Evolutionary conservation across 306 rosid genomes (phyloP).

Genomic region (Lathyrus tuberosus): DNA sequence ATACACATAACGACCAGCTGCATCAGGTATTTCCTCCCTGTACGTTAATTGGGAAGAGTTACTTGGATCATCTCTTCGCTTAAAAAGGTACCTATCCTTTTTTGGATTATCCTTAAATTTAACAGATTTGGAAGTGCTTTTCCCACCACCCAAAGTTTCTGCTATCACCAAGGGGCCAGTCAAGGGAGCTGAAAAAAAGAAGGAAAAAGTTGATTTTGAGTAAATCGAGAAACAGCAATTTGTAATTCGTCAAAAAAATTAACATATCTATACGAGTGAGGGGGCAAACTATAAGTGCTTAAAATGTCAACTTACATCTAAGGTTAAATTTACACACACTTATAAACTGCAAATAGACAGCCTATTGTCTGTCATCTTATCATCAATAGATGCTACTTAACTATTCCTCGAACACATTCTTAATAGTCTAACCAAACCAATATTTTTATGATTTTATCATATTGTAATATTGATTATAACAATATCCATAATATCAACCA

Average conservation of each 20-base stretch:
- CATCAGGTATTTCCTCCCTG: conserved; percentile 57
- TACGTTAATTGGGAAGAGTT: conserved; percentile 48
- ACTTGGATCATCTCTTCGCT: conserved; percentile 78
- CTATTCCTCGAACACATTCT: conserved; percentile 8
- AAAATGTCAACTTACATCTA: no score
- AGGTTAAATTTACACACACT: not conserved
- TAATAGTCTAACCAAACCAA: conserved; percentile 15
- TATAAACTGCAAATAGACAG: not conserved
- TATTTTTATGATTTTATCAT: not conserved
- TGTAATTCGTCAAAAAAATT: not conserved
- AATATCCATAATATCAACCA: conserved; percentile 9
- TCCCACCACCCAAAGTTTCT: conserved; percentile 74
- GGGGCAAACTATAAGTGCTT: no score
- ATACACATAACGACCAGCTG: conserved; percentile 51
- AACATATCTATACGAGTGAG: not conserved
- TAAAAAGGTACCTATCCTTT: conserved; percentile 85
- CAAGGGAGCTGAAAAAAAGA: conserved; percentile 74
- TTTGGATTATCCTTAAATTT: conserved; percentile 77
- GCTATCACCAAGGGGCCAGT: conserved; percentile 95
- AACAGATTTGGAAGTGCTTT: conserved; percentile 53
- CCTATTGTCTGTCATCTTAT: not conserved
- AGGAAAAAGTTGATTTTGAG: not conserved
- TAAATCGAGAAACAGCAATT: conserved; percentile 9
- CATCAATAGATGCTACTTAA: conserved; percentile 19
- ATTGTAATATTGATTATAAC: not conserved